Percentiles rank a stretch among this genome's conserved stretches.
These are phyloP conservation scores for Petunia axillaris DNA, from an alignment of 257 asterid genomes.

Conservation along the genomic window DNA sequence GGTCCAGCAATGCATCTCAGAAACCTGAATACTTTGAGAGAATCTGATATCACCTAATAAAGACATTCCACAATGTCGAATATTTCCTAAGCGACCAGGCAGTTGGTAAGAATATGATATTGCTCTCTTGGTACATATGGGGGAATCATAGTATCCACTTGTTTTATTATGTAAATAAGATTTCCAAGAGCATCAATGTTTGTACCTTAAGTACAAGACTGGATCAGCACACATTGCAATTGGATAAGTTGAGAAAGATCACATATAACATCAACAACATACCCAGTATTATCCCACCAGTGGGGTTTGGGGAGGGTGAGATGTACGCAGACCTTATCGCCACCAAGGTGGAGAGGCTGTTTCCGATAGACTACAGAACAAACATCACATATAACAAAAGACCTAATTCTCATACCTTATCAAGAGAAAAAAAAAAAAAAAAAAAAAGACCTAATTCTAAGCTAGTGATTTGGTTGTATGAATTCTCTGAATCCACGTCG, in stretches of 20 bases:
- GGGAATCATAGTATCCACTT: background rate
- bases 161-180: background rate
- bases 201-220: background rate
- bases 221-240: too few species aligned
- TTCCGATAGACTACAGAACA: too few species aligned
- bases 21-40: background rate
- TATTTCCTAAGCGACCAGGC: background rate
- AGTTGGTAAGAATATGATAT: background rate
- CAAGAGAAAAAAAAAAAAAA: too few species aligned
- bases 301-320: too few species aligned
- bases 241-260: conserved; percentile 3
- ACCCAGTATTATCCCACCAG: too few species aligned
- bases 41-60: background rate
- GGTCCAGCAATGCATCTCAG: background rate
- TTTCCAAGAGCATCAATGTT: background rate
- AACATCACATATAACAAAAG: too few species aligned
- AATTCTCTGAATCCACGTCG: background rate
- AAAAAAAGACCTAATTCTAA: background rate
- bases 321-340: too few species aligned
- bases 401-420: too few species aligned
- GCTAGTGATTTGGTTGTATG: background rate
- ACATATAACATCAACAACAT: too few species aligned
- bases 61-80: background rate
- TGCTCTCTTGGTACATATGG: background rate
- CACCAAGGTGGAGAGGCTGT: too few species aligned